phyloP scores from a whole-genome alignment of 441 rosid genomes.

The Corymbia citriodora region DNA sequence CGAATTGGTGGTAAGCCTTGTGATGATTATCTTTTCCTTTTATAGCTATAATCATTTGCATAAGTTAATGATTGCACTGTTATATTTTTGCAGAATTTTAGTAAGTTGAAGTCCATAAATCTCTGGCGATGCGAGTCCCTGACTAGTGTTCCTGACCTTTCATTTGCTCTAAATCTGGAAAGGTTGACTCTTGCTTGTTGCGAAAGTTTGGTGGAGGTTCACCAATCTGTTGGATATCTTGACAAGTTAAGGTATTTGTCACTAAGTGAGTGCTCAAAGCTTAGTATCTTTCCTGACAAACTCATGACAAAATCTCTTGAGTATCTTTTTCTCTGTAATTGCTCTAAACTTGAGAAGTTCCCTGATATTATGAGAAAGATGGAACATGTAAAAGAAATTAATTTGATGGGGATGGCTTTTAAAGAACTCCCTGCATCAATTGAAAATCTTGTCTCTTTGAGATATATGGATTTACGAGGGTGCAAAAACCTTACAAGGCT shows the following conservation, averaged over 20 bases:
- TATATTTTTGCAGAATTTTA: not conserved
- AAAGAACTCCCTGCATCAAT: not conserved
- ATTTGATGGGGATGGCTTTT: not conserved
- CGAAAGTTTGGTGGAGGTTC: not conserved
- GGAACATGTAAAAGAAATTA: not conserved
- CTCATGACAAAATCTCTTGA: not conserved
- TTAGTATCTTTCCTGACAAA: not conserved
- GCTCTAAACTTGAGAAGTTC: not conserved
- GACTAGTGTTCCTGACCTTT: not conserved
- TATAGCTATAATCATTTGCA: not conserved
- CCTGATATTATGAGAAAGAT: not conserved
- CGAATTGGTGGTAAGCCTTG: not conserved
- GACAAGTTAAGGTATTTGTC: not conserved
- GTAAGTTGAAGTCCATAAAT: not conserved
- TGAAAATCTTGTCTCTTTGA: not conserved
- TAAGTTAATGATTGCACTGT: not conserved
- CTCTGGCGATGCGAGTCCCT: not conserved
- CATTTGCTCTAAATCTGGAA: not conserved
- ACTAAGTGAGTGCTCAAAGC: not conserved
- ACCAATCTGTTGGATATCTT: not conserved
- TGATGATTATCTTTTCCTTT: not conserved
- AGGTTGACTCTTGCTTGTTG: accelerated
- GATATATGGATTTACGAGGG: accelerated
- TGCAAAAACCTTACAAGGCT: not conserved
- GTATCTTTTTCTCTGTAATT: not conserved